Conservation (phyloP, 768 basidiomycete genomes). For the Clitopilus passeckerianus region DNA sequence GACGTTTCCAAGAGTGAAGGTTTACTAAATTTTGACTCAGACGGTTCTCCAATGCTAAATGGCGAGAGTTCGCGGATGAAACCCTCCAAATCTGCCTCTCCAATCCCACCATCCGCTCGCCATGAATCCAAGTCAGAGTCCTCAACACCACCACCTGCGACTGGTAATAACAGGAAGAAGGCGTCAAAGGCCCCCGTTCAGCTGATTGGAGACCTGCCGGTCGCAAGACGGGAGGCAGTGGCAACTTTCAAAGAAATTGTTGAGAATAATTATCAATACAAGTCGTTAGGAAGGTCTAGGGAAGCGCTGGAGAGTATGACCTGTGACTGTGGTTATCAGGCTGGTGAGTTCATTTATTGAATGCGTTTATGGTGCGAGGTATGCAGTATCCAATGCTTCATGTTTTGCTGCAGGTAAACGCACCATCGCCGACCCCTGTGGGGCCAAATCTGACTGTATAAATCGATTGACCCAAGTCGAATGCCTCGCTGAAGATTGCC, state of each 20-base stretch:
- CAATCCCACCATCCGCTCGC: conserved; percentile 26
- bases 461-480: conserved; percentile 97
- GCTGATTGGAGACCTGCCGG: conserved; percentile 78
- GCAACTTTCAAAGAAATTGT: conserved; percentile 68
- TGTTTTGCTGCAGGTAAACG: conserved; percentile 43
- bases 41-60: conserved; percentile 25
- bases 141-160: conserved; percentile 31
- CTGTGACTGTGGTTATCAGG: conserved; percentile 87
- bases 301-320: conserved; percentile 91
- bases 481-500: conserved; percentile 87
- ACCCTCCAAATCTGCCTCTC: conserved; percentile 29
- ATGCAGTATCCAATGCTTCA: conserved; percentile 2
- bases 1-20: neutral
- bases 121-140: conserved; percentile 30
- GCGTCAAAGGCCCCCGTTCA: conserved; percentile 33
- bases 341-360: conserved; percentile 51
- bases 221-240: conserved; percentile 69
- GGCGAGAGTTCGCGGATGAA: conserved; percentile 24
- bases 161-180: conserved; percentile 26
- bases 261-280: conserved; percentile 84
- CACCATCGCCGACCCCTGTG: conserved; percentile 68
- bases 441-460: conserved; percentile 88
- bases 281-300: conserved; percentile 79
- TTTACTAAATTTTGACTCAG: neutral
- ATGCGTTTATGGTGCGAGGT: too few relatives aligned